Conservation (phyloP, 176 grass and related monocot species). For the Puccinellia tenuiflora region DNA sequence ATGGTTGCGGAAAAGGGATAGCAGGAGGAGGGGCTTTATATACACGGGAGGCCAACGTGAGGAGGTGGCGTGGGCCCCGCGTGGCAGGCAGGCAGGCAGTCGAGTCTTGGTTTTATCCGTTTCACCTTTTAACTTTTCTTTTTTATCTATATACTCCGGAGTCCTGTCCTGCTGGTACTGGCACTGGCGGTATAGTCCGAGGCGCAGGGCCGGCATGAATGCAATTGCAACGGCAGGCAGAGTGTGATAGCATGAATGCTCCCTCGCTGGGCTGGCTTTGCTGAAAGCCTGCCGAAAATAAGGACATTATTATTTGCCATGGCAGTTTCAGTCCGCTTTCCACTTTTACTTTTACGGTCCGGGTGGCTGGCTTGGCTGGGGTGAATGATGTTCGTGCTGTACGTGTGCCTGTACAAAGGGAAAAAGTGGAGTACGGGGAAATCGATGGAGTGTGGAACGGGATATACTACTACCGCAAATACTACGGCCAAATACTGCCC, state of each 20-base stretch:
- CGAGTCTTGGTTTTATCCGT: background rate
- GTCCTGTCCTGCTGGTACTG: background rate
- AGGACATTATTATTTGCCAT: background rate
- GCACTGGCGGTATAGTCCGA: background rate
- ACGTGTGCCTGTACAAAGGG: background rate
- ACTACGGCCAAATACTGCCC: too few relatives aligned
- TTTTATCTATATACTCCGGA: too few relatives aligned
- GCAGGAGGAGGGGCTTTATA: slow-evolving; percentile 14
- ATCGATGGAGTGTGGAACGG: background rate
- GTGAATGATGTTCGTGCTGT: background rate
- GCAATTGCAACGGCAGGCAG: background rate
- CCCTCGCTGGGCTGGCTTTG: background rate
- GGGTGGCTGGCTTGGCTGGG: background rate
- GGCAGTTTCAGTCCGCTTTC: slow-evolving; percentile 26
- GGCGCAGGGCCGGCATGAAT: background rate
- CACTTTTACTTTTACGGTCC: background rate
- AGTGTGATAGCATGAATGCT: background rate
- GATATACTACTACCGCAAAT: background rate
- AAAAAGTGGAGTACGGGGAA: background rate
- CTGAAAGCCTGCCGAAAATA: background rate
- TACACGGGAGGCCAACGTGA: background rate
- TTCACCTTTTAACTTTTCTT: background rate
- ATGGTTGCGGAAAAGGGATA: slow-evolving; percentile 4
- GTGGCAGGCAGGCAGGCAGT: too few relatives aligned
- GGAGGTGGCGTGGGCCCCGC: background rate